Base-by-base conservation (phyloP, 306 rosid species). In the Casuarina cunninghamiana region DNA sequence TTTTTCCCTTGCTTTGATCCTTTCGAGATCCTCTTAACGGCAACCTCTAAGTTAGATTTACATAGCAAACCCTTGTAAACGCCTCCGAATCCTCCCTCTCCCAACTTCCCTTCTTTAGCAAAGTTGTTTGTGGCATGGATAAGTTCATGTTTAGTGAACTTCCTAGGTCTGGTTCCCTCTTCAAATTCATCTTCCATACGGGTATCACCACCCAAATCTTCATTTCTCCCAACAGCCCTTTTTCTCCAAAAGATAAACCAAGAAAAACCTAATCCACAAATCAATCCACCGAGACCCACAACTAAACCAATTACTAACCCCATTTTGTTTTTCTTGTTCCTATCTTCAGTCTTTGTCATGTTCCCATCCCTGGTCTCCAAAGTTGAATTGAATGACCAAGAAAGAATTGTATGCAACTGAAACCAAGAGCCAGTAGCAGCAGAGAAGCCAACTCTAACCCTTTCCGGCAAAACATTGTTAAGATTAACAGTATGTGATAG, bases 1-100 rank as follows among this genome's bases (percentile, higher is more conserved):
- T 92, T 74, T 86, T 86, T 0, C 97, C 96, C 60, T 57, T 92
- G 97, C 43, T 75, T 90, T 67, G 96, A 90, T 53, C 90, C 91
- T 76, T 87, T 92, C 5, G 91, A 87, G n/a, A 92, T 82, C 82
- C 89, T 92, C 77, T 92, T 92, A 21, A 92, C 91, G 3, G 90
- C 97, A 8, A 92, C 83, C 82, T 84, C 80, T 0, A 79, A 72
- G 42, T 79, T 83, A 16, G 83, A 74, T 5, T 80, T 84, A 7
- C 16, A 61, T 17, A 91, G 13, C 32, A 26, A 26, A 26, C 32
- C 32, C 32, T 26, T 26, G 32, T 26, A 26, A 26, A 26, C 32
- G 32, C 32, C 32, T 26, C 32, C 32, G 1, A 26, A 26, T 26
- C 32, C 32, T 26, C 32, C 32, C 32, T 26, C 93, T 53, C 93